Evolutionary conservation across 1,139 yeast species (phyloP), one percentile per base, ranked within the genome.

Genomic region (Saccharomycopsis crataegensis): DNA sequence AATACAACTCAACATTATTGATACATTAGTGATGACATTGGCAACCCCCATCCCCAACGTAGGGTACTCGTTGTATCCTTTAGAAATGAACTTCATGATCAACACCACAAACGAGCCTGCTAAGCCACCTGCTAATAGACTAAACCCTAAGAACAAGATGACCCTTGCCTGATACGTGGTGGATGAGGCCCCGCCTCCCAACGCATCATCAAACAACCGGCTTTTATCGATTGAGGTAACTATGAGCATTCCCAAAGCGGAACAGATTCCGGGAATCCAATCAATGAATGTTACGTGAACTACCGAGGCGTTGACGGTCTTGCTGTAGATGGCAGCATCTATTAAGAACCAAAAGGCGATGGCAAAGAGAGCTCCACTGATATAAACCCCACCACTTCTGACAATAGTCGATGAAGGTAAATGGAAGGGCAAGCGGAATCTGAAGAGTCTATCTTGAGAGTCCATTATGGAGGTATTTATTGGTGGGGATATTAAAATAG

Each of bases 121-220:
- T 60, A 93, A 74, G 1, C 99, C 99, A 51, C 97, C 95, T 0
- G 98, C 97, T 58, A 93, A 75, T 51, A 91, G 74, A 2, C 96
- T 86, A 67, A 93, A 93, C 8, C 99, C 99, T 62, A 88, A 74
- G 66, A 94, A 93, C 58, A 93, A 74, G 14, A 94, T 83, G 40
- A 90, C 83, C 62, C 96, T 78, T 16, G 98, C 97, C 57, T 93
- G 96, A 96, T 97, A 90, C 41, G 93, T 90, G 54, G 89, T 82
- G 17, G 74, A 69, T 8, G 47, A 37, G 6, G 17, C 58, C 40
- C 79, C 76, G 14, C 50, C 41, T 9, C 46, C 73, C 57, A 76
- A 72, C 55, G 75, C 78, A 55, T 79, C 81, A 60, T 82, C 76
- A 57, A 86, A 70, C 59, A 91, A 75, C 60, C 90, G 82, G 50